Base-by-base conservation (phyloP, 2,329 filamentous ascomycete genomes). In the Apiospora rasikravindrae region DNA sequence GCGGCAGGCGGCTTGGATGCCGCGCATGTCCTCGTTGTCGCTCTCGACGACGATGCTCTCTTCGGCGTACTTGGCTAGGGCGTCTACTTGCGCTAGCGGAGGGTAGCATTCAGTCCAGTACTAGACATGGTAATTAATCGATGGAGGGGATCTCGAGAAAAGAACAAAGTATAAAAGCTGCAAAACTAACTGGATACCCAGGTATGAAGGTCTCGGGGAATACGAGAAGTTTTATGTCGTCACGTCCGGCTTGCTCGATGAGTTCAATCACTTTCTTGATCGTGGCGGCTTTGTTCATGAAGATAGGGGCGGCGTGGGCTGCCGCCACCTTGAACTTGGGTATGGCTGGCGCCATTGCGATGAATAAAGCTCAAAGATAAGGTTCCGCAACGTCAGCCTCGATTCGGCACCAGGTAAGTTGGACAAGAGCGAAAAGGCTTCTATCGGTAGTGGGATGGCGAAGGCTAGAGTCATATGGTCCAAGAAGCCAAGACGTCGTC, bases 191-290 rank as follows among this genome's bases (percentile, higher is more conserved):
- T 80, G 76, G 75, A 33, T 75, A 76, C 10, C 75, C 75, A 6
- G 75, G 75, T 2, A 77, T 69, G 69, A 77, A 77, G 2, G 71
- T 73, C 70, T 77, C 75, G 33, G 76, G 74, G 69, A 76, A 76
- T n/a, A 72, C 74, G 42, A 76, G 71, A 3, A 77, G 70, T 19
- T 75, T 69, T n/a, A 74, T 70, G 0, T 29, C 24, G 24, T 53
- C 49, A 10, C 1, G 24, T 26, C 29, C 40, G 2, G 76, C 74
- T 44, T 74, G 53, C 1, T 61, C 44, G 26, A 77, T 75, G 5
- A 75, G 72, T 2, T 26, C 26, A 29, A 73, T 44, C 2, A 74
- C 73, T 51, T 76, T 77, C 24, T 40, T 37, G 8, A 76, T 29
- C 51, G 73, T 76, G 24, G 73, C 74, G 26, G 44, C 37, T n/a